Conservation (phyloP, 148 eudicot species). For the Selenicereus undatus region DNA sequence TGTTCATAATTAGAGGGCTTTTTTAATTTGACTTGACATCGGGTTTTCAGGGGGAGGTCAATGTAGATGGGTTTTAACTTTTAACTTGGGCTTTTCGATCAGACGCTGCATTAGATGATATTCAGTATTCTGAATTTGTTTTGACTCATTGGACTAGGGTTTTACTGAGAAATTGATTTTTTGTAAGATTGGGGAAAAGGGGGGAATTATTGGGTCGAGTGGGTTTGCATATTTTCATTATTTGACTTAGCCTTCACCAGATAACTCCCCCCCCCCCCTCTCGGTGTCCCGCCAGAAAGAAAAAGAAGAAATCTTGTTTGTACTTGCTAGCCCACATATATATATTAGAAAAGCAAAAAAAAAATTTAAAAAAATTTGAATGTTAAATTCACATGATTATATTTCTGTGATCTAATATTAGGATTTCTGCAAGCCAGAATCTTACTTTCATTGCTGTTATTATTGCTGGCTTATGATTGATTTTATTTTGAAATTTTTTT, state of each 20-base stretch:
- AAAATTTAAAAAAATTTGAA: too few species aligned
- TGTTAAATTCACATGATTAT: too few species aligned
- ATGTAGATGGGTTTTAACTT: not conserved
- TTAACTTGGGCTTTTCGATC: not conserved
- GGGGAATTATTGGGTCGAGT: not conserved
- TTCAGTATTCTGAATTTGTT: not conserved
- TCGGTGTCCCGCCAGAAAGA: too few species aligned
- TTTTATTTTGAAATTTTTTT: too few species aligned
- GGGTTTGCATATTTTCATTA: not conserved
- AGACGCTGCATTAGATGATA: not conserved
- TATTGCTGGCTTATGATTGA: too few species aligned
- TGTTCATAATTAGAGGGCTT: not conserved
- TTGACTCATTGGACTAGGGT: not conserved
- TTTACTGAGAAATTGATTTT: not conserved
- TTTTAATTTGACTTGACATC: not conserved
- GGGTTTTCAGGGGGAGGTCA: not conserved
- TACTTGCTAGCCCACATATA: too few species aligned
- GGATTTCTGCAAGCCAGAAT: too few species aligned
- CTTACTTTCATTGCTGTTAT: too few species aligned
- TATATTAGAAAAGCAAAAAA: too few species aligned
- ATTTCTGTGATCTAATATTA: too few species aligned
- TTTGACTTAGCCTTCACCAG: not conserved
- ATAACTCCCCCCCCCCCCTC: too few species aligned
- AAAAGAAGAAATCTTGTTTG: too few species aligned
- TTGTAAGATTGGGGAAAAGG: not conserved